phyloP scores from a whole-genome alignment of 2,329 filamentous ascomycete species.

The Coniochaeta ligniaria region DNA sequence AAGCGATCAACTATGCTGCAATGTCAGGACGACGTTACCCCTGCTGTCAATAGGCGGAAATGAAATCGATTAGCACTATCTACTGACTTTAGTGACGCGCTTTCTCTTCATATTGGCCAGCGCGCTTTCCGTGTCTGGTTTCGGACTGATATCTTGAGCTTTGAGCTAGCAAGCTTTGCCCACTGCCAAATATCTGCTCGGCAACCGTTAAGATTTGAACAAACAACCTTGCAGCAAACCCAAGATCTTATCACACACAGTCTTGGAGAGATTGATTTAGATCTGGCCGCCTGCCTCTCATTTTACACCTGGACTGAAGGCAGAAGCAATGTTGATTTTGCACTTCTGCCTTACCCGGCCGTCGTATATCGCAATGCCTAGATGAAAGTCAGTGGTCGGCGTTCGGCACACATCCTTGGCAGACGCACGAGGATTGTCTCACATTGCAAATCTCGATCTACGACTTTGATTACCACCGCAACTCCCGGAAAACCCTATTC shows the following conservation, averaged over 20 bases:
- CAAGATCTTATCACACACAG: too few relatives aligned
- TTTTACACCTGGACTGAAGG: constrained; percentile 8
- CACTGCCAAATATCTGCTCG: too few relatives aligned
- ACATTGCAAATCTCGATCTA: constrained; percentile 17
- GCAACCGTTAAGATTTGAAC: too few relatives aligned
- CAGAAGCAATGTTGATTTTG: constrained; percentile 8
- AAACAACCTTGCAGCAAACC: too few relatives aligned
- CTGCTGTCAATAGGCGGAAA: neutral
- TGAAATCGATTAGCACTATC: neutral
- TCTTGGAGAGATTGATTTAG: too few relatives aligned
- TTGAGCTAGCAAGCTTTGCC: too few relatives aligned
- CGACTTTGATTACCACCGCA: constrained; percentile 13
- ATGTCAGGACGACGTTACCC: neutral
- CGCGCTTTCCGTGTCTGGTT: neutral
- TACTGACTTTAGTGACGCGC: neutral
- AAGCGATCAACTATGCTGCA: neutral
- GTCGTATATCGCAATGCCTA: constrained; percentile 9
- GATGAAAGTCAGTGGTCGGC: neutral
- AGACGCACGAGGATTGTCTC: constrained; percentile 5
- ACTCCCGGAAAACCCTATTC: too few relatives aligned
- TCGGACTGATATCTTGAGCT: too few relatives aligned
- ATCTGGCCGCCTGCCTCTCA: too few relatives aligned
- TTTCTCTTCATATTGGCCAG: neutral
- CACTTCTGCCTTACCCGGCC: constrained; percentile 4
- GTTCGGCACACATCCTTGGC: neutral